Evolutionary conservation across 139 green algal species (phyloP), one percentile per base, ranked within the genome.

Genomic region (Chlamydomonas schloesseri): DNA sequence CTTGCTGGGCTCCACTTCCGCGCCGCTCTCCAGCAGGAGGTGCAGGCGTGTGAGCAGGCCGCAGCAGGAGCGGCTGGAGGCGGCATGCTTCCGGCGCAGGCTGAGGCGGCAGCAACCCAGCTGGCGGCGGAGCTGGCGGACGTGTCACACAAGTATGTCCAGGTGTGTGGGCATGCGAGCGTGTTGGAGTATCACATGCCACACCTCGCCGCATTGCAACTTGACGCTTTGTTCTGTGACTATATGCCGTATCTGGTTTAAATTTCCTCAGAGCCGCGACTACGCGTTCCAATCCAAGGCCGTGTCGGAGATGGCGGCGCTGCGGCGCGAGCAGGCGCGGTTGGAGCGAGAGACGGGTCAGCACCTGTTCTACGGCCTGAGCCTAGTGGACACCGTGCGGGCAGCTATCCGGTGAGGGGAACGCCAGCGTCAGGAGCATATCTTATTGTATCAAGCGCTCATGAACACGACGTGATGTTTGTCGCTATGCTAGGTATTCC

Each of bases 341-440:
- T 83, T 97, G 81, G 93, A 97, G 81, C 67, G 72, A 3, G 93
- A 94, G 82, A 95, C 91, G 11, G 95, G 91, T 23, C 91, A 96
- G 76, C 76, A 88, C 10, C 82, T 94, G 33, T 95, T 96, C 58
- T 83, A 95, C 72, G 92, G 93, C 20, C 91, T 95, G 17, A 93
- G 83, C 79, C 34, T 95, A 28, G 82, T 80, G 4, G 90, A 88
- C 82, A 96, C 93, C 6, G 33, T 96, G 42, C 77, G 71, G 26
- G 75, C 89, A 26, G 90, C 87, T 55, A 86, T 94, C 26, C 81
- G 84, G 87, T 90, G 79, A 20, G 76, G 3, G 53, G 10, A 62
- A 24, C n/a, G n/a, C n/a, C n/a, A n/a, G n/a, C n/a, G n/a, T n/a
- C n/a, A n/a, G n/a, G n/a, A n/a, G n/a, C n/a, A n/a, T n/a, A n/a